A percentile compares a stretch with the other conserved stretches of the same genome.
phyloP scores from a whole-genome alignment of 1,284 basidiomycete genomes.

The Tilletia walkeri region DNA sequence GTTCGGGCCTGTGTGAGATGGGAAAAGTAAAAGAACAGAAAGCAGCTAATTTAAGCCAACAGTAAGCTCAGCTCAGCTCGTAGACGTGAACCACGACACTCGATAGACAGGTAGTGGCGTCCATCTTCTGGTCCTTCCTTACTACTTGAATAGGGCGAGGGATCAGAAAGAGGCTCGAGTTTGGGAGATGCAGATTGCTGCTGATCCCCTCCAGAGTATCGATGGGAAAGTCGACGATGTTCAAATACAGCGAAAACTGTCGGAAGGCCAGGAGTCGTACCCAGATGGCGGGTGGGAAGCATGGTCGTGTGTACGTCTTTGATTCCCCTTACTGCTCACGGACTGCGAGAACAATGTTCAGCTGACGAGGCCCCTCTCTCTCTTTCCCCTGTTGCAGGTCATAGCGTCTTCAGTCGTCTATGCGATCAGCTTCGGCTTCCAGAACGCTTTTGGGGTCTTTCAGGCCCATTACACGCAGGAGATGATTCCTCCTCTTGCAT shows the following conservation, averaged over 20 bases:
- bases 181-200: background rate
- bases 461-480: slow-evolving; percentile 25
- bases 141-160: too few relatives aligned
- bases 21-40: too few relatives aligned
- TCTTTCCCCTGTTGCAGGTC: background rate
- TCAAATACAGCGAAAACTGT: background rate
- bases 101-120: too few relatives aligned
- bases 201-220: background rate
- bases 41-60: too few relatives aligned
- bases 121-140: too few relatives aligned
- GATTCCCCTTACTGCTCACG: slow-evolving; percentile 6
- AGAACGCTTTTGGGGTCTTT: slow-evolving; percentile 22
- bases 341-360: background rate
- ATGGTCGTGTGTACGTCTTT: slow-evolving; percentile 18
- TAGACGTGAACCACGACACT: too few relatives aligned
- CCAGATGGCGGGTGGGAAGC: slow-evolving; percentile 21
- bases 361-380: background rate
- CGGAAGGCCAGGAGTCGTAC: background rate
- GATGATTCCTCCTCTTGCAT: slow-evolving; percentile 20
- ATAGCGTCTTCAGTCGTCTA: slow-evolving; percentile 17
- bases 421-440: slow-evolving; percentile 19
- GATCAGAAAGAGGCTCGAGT: background rate
- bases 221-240: too few relatives aligned
- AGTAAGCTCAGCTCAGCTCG: too few relatives aligned
- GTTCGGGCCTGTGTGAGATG: too few relatives aligned